Percentiles rank a stretch among this genome's conserved stretches.
These are phyloP conservation scores for Colletotrichum lupini DNA, from an alignment of 2,329 filamentous ascomycete species.

Conservation along the genomic window DNA sequence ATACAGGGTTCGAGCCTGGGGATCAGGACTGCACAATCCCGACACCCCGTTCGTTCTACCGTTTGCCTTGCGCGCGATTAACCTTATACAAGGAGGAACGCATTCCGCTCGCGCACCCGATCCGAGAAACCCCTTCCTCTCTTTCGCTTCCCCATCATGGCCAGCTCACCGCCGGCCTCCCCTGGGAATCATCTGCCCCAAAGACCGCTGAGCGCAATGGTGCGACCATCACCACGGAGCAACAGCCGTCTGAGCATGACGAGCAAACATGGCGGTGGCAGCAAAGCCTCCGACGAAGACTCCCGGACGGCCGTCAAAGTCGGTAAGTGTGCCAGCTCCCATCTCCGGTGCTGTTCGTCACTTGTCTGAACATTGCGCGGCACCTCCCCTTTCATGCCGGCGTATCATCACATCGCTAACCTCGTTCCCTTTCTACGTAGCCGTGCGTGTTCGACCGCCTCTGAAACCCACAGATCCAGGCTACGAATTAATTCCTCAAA, in stretches of 20 bases:
- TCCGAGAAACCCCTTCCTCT: conserved; percentile 27
- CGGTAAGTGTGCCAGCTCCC: conserved; percentile 70
- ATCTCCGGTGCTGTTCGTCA: not conserved
- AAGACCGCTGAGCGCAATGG: conserved; percentile 84
- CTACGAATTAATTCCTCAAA: conserved; percentile 93
- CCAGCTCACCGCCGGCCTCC: conserved; percentile 77
- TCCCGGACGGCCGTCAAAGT: conserved; percentile 94
- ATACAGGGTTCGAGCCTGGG: conserved; percentile 30
- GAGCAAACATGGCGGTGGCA: conserved; percentile 79
- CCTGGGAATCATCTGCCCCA: conserved; percentile 63
- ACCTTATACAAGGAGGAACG: conserved; percentile 27
- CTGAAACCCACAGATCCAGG: conserved; percentile 87
- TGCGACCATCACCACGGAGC: conserved; percentile 78
- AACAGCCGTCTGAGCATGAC: conserved; percentile 88
- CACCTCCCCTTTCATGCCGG: conserved; percentile 16
- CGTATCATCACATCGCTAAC: conserved; percentile 31
- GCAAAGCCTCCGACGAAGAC: conserved; percentile 90
- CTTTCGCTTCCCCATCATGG: conserved; percentile 59
- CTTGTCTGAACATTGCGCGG: not conserved
- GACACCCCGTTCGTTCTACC: conserved; percentile 21
- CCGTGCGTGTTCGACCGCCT: conserved; percentile 91
- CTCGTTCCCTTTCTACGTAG: conserved; percentile 57
- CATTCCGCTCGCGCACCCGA: conserved; percentile 23
- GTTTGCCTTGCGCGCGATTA: conserved; percentile 14
- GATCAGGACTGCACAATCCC: conserved; percentile 13